These are phyloP conservation scores for Phialophora chinensis DNA, from an alignment of 2,329 filamentous ascomycete species.

Conservation along the genomic window DNA sequence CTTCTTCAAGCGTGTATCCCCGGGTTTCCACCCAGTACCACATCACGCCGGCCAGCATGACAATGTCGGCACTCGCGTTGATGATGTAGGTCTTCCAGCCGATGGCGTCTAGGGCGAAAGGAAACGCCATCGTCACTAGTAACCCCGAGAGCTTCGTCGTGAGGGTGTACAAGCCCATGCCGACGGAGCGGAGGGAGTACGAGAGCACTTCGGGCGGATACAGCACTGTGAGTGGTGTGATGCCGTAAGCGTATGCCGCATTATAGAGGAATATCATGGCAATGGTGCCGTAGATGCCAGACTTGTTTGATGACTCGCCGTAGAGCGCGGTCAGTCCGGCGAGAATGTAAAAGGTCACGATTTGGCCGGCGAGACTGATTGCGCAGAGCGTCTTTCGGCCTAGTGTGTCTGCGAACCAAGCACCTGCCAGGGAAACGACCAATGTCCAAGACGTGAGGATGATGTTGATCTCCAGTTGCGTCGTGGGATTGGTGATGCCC, in stretches of 20 bases:
- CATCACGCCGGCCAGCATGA: conserved; percentile 43
- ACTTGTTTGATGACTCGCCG: conserved; percentile 46
- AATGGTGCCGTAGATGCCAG: conserved; percentile 51
- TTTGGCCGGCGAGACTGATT: conserved; percentile 46
- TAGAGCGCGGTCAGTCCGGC: conserved; percentile 57
- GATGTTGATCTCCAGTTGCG: conserved; percentile 58
- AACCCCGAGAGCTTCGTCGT: conserved; percentile 40
- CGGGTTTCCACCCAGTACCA: conserved; percentile 40
- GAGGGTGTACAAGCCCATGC: conserved; percentile 15
- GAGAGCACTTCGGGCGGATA: conserved; percentile 46
- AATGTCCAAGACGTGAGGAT: conserved; percentile 60
- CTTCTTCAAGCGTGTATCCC: conserved; percentile 40
- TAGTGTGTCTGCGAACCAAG: conserved; percentile 51
- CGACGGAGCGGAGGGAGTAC: conserved; percentile 43
- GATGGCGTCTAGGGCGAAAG: conserved; percentile 51
- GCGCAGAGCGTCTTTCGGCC: conserved; percentile 51
- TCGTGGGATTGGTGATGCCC: conserved; percentile 50
- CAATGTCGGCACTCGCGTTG: conserved; percentile 53
- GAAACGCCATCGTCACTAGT: conserved; percentile 43
- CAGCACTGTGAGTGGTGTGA: conserved; percentile 46
- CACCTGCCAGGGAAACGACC: conserved; percentile 50
- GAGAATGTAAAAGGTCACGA: conserved; percentile 58
- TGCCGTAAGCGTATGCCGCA: conserved; percentile 44
- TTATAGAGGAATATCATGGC: conserved; percentile 47
- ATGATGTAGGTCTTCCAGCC: conserved; percentile 58